Evolutionary conservation across 768 basidiomycete genomes (phyloP).

Genomic region (Panaeolus cyanescens): DNA sequence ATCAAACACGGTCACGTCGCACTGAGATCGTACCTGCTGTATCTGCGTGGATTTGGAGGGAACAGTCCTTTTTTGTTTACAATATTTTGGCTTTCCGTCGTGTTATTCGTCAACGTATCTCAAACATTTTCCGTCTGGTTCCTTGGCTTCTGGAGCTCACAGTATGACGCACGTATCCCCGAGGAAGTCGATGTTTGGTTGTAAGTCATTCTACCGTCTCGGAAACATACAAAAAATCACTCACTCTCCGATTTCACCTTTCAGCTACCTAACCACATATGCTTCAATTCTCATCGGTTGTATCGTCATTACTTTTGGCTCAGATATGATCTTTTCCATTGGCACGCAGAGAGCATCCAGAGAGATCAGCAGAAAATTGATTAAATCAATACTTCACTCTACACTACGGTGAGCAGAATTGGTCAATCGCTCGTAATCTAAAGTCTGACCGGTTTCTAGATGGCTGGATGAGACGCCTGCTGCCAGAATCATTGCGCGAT

Average conservation of each 20-base stretch:
- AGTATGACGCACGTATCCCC: conserved; percentile 35
- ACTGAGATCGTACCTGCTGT: conserved; percentile 32
- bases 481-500: conserved; percentile 17
- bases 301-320: conserved; percentile 32
- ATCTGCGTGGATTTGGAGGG: conserved; percentile 37
- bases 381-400: conserved; percentile 15
- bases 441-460: conserved; percentile 17
- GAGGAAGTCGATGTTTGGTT: conserved; percentile 29
- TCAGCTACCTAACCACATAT: conserved; percentile 9
- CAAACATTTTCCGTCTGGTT: conserved; percentile 40
- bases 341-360: conserved; percentile 38
- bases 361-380: conserved; percentile 8
- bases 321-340: conserved; percentile 19
- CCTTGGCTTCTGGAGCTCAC: conserved; percentile 45
- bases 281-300: conserved; percentile 11
- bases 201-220: conserved; percentile 14
- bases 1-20: conserved; percentile 37
- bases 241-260: neutral
- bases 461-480: conserved; percentile 28
- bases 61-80: conserved; percentile 33
- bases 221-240: neutral
- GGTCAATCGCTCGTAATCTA: neutral
- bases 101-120: conserved; percentile 23
- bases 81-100: conserved; percentile 18
- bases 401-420: conserved; percentile 13